Evolutionary conservation across 2,329 filamentous ascomycete species (phyloP), one percentile per base, ranked within the genome.

Genomic region (Penicillium crustosum): DNA sequence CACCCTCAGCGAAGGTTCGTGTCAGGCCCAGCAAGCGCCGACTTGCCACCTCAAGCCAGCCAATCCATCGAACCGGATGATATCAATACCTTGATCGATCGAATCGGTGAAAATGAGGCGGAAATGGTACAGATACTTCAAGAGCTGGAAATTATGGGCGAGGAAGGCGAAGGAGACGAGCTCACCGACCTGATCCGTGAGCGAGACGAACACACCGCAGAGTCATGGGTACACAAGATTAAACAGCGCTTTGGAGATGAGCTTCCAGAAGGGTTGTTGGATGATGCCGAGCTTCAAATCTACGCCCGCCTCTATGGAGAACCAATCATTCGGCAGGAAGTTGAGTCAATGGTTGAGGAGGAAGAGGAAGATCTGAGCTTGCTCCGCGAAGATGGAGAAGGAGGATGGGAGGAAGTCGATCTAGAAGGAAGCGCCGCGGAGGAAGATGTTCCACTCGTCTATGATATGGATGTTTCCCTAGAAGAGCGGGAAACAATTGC

Each of bases 301-400:
- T 96, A 96, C 73, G 86, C 89, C 69, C 82, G 91, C 62, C 77
- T 96, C 17, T 97, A 94, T 72, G 93, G 93, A 1, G 81, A 87
- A 35, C 91, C 92, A 2, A 71, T 90, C 1, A 51, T 70, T 9
- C 56, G 49, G 12, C 55, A 73, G 49, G 69, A 63, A 41, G 21
- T 33, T 6, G 64, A 67, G 5, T 60, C 73, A 39, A 67, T 71
- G 7, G 49, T 67, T 2, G 63, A 71, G 12, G 65, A 67, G 36
- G 19, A 31, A 31, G 65, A 69, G 17, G 70, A 72, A 36, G 64
- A 73, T n/a, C 44, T 63, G 12, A 64, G 65, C 47, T 62, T 79
- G 19, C 73, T 74, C 48, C 74, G 73, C 47, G 70, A 74, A 53
- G 70, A 78, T 58, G 73, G 71, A 39, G 51, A 75, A 54, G 74